Conservation (phyloP, 345 rosid genomes). For the Lepidium africanum region DNA sequence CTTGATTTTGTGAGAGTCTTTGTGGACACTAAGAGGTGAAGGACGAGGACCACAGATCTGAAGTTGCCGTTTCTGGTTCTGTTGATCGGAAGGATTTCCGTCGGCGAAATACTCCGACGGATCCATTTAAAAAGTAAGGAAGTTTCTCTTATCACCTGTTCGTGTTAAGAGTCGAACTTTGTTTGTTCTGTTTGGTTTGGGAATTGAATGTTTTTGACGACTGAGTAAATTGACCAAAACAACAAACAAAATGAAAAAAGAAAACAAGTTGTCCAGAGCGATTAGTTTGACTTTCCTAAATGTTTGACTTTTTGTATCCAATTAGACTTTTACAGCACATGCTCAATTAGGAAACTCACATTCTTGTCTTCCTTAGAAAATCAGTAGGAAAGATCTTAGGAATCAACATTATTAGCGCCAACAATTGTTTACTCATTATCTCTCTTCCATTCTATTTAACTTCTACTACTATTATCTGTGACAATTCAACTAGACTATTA, state of each 20-base stretch:
- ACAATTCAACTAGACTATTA: not conserved
- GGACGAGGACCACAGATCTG: constrained; percentile 82
- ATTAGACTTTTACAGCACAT: constrained; percentile 14
- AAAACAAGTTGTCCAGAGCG: not conserved
- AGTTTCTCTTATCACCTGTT: not conserved
- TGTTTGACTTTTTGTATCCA: constrained; percentile 23
- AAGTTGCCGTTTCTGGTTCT: constrained; percentile 29
- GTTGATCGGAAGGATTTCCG: constrained; percentile 20
- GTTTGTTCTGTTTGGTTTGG: constrained; percentile 14
- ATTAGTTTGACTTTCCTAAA: constrained; percentile 26
- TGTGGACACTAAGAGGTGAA: constrained; percentile 50
- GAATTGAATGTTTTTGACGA: constrained; percentile 14
- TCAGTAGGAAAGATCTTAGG: constrained; percentile 14
- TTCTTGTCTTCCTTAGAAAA: not conserved
- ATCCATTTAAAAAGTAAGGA: constrained; percentile 27
- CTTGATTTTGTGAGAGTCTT: constrained; percentile 58
- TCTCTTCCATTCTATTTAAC: not conserved
- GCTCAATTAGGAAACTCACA: not conserved
- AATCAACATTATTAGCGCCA: not conserved
- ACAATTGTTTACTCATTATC: not conserved
- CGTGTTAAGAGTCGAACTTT: not conserved
- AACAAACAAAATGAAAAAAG: not conserved
- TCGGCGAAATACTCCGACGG: constrained; percentile 31
- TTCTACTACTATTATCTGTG: not conserved
- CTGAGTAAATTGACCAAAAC: constrained; percentile 24